Conservation (phyloP, 2,329 filamentous ascomycete genomes). For the Nigrospora osmanthi region DNA sequence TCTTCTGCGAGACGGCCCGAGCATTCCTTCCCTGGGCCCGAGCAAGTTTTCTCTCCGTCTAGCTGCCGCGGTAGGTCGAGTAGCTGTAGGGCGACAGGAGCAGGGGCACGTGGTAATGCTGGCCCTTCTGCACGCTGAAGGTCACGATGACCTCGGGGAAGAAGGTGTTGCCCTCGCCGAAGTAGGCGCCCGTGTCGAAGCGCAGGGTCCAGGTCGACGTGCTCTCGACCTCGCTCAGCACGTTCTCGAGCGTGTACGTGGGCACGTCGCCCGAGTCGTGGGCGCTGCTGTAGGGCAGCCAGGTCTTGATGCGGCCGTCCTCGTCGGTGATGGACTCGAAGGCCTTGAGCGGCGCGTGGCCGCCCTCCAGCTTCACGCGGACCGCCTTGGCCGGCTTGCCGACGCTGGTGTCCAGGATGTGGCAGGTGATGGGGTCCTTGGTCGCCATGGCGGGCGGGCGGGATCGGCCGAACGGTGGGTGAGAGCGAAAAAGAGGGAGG, state of each 20-base stretch:
- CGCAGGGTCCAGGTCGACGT: constrained; percentile 58
- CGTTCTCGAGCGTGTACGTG: constrained; percentile 49
- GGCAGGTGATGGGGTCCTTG: constrained; percentile 72
- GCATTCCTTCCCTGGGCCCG: neutral
- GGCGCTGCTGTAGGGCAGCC: constrained; percentile 51
- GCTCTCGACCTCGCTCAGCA: constrained; percentile 33
- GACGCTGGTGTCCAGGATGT: constrained; percentile 75
- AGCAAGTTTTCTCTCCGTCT: constrained; percentile 10
- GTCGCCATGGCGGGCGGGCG: constrained; percentile 13
- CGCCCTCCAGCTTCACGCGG: constrained; percentile 53
- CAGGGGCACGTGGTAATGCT: constrained; percentile 75
- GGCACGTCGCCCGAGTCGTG: constrained; percentile 47
- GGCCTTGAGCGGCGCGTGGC: constrained; percentile 30
- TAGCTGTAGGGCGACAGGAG: constrained; percentile 73
- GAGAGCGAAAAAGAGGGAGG: too few relatives aligned
- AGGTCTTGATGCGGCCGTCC: constrained; percentile 66
- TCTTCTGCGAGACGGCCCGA: too few relatives aligned
- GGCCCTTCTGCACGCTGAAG: constrained; percentile 44
- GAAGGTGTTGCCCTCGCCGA: constrained; percentile 53
- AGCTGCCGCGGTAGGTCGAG: constrained; percentile 74
- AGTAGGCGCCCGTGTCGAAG: constrained; percentile 69
- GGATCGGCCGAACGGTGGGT: too few relatives aligned
- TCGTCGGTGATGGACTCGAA: constrained; percentile 65
- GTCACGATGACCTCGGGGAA: constrained; percentile 52
- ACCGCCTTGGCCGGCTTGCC: constrained; percentile 62